These are phyloP conservation scores for Laguncularia racemosa DNA, from an alignment of 345 rosid genomes.

Conservation along the genomic window DNA sequence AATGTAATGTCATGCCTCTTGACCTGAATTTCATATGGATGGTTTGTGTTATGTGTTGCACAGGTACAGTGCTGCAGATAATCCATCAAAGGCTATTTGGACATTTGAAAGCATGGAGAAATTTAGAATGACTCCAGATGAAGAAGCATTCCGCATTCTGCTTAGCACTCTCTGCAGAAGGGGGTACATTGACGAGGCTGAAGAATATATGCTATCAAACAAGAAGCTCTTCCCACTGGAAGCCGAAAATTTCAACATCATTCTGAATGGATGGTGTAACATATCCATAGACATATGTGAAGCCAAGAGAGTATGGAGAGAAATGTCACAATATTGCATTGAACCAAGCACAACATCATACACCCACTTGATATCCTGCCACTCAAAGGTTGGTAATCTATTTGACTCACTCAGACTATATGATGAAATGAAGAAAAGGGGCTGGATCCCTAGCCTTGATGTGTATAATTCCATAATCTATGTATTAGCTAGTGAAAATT, in stretches of 20 bases:
- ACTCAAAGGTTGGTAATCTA: constrained; percentile 74
- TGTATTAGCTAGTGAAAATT: constrained; percentile 61
- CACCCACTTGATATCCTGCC: constrained; percentile 67
- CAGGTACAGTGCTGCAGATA: constrained; percentile 80
- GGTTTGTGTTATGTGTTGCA: constrained; percentile 4
- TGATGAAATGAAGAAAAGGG: constrained; percentile 87
- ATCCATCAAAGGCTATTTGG: constrained; percentile 60
- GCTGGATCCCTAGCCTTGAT: constrained; percentile 45
- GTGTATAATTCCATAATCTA: constrained; percentile 72
- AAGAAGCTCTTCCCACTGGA: constrained; percentile 70
- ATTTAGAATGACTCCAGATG: constrained; percentile 62
- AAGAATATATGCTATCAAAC: constrained; percentile 76
- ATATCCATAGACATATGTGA: constrained; percentile 52
- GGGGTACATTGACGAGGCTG: constrained; percentile 90
- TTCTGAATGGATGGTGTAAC: constrained; percentile 80
- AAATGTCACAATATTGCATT: constrained; percentile 66
- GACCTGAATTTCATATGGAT: not conserved
- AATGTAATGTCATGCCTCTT: not conserved
- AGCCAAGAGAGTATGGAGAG: constrained; percentile 88
- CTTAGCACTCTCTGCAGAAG: constrained; percentile 52
- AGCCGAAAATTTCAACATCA: constrained; percentile 55
- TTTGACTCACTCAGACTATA: constrained; percentile 75
- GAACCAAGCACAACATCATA: constrained; percentile 61
- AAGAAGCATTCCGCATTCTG: constrained; percentile 59
- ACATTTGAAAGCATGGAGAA: constrained; percentile 69